These are phyloP conservation scores for Tetradesmus lagerheimii DNA, from an alignment of 139 green algal genomes.

Conservation along the genomic window DNA sequence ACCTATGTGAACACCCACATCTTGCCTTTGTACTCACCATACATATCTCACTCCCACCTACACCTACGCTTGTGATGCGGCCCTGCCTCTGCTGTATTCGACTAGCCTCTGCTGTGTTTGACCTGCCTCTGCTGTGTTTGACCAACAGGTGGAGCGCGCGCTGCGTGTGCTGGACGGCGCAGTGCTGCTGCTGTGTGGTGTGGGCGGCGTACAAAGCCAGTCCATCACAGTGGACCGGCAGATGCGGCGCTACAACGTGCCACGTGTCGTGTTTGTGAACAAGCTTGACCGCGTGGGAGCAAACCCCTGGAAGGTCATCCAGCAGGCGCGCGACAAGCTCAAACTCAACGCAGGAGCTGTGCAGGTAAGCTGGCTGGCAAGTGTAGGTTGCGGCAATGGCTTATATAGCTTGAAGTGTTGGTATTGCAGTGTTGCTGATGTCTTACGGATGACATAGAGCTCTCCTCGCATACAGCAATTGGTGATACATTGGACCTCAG, in stretches of 20 bases:
- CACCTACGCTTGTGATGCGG: too few relatives aligned
- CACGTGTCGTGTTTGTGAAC: constrained; percentile 96
- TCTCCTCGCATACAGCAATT: too few relatives aligned
- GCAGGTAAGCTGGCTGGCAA: constrained; percentile 61
- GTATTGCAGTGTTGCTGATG: not conserved
- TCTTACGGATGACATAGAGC: not conserved
- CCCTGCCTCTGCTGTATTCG: too few relatives aligned
- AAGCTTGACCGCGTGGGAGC: constrained; percentile 91
- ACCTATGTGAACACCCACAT: too few relatives aligned
- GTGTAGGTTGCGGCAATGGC: not conserved
- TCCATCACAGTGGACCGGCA: constrained; percentile 96
- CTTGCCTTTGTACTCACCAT: too few relatives aligned
- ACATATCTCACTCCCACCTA: too few relatives aligned
- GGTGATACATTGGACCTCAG: too few relatives aligned
- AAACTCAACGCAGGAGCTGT: constrained; percentile 90
- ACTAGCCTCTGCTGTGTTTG: not conserved
- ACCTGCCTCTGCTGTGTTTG: not conserved
- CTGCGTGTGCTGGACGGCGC: constrained; percentile 98
- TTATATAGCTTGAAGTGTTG: not conserved
- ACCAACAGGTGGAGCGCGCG: constrained; percentile 87
- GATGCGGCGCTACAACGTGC: constrained; percentile 95
- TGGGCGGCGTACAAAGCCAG: constrained; percentile 95
- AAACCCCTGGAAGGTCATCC: constrained; percentile 91
- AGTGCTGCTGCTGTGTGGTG: constrained; percentile 95
- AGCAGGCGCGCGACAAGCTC: constrained; percentile 87